phyloP scores from a whole-genome alignment of 1,139 yeast species.

The Yamadazyma triangularis region DNA sequence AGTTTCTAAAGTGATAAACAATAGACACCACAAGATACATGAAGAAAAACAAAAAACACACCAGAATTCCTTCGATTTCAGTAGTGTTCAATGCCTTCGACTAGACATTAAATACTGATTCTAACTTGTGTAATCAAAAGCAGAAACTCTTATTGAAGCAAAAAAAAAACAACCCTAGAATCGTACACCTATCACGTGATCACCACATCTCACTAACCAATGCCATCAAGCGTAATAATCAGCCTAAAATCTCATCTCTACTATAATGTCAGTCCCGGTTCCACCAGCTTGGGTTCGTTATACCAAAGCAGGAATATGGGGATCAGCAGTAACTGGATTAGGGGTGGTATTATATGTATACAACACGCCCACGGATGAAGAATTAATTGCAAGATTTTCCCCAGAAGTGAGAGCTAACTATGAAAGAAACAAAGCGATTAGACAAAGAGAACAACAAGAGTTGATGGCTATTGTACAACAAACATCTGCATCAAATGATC shows the following conservation, averaged over 20 bases:
- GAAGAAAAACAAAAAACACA: too few relatives aligned
- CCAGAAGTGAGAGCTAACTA: constrained; percentile 81
- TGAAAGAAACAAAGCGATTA: constrained; percentile 57
- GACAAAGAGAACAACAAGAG: constrained; percentile 63
- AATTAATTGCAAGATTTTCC: constrained; percentile 65
- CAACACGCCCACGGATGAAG: constrained; percentile 81
- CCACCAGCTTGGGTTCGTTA: constrained; percentile 52
- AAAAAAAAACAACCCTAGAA: too few relatives aligned
- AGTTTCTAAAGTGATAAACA: too few relatives aligned
- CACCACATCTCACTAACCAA: constrained; percentile 11
- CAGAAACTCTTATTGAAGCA: too few relatives aligned
- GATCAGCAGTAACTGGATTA: constrained; percentile 59
- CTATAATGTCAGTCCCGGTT: constrained; percentile 5
- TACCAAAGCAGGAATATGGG: constrained; percentile 53
- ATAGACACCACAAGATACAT: too few relatives aligned
- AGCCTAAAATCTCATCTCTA: too few relatives aligned
- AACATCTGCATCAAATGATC: constrained; percentile 64
- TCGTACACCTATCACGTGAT: too few relatives aligned
- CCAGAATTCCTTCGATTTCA: too few relatives aligned
- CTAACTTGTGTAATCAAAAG: too few relatives aligned
- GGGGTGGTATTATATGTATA: constrained; percentile 67
- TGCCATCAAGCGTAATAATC: too few relatives aligned
- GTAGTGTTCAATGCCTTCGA: too few relatives aligned
- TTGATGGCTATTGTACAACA: constrained; percentile 60
- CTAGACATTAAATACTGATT: too few relatives aligned